phyloP scores from a whole-genome alignment of 352 stramenopile genomes.

The Phytophthora colocasiae region DNA sequence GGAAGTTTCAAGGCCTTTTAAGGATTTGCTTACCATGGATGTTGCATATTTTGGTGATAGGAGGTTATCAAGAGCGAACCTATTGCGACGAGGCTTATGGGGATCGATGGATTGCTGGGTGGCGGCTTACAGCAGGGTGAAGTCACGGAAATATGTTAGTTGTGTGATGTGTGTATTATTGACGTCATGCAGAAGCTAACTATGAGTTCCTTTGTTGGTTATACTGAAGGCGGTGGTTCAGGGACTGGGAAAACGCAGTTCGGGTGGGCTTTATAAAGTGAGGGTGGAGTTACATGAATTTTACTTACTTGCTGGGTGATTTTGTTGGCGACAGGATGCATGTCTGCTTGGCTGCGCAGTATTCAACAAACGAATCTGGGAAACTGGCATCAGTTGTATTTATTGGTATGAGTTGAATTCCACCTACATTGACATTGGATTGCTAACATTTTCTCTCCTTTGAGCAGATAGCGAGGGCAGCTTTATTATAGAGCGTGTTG shows the following conservation, averaged over 20 bases:
- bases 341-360: conserved; percentile 68
- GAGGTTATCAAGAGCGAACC: conserved; percentile 35
- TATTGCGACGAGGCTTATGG: conserved; percentile 53
- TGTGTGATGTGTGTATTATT: neutral
- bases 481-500: conserved; percentile 90
- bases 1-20: neutral
- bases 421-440: neutral
- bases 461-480: conserved; percentile 91
- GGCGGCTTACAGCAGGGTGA: conserved; percentile 74
- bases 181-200: neutral
- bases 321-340: conserved; percentile 57
- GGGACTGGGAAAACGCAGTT: conserved; percentile 84
- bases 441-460: neutral
- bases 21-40: no score
- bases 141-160: conserved; percentile 81
- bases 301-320: neutral
- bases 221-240: conserved; percentile 54
- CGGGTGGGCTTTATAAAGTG: conserved; percentile 34
- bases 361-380: conserved; percentile 23
- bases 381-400: conserved; percentile 47
- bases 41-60: conserved; percentile 19
- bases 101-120: conserved; percentile 66
- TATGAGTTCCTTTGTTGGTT: neutral
- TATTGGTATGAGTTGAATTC: conserved; percentile 52
- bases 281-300: neutral